Percentiles rank a stretch among this genome's conserved stretches.
These are phyloP conservation scores for Solanum habrochaites DNA, from an alignment of 257 asterid species.

Conservation along the genomic window DNA sequence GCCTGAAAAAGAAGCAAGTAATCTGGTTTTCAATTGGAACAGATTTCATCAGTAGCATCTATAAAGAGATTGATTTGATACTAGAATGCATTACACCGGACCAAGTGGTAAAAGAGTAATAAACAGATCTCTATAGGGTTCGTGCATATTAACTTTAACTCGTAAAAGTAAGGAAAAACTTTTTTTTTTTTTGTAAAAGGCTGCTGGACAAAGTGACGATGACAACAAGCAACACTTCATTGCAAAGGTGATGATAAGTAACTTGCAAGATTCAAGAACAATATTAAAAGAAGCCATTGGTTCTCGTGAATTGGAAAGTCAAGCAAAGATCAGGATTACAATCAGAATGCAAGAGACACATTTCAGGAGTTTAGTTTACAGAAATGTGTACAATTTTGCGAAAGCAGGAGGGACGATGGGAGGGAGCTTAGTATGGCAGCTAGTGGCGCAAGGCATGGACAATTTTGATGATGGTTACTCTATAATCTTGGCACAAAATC, in stretches of 20 bases:
- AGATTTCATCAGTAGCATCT: conserved; percentile 49
- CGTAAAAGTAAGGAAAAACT: not conserved
- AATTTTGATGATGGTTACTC: conserved; percentile 45
- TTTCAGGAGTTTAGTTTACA: conserved; percentile 19
- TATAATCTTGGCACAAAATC: conserved; percentile 25
- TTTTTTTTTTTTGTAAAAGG: conserved; percentile 16
- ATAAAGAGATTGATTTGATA: conserved; percentile 41
- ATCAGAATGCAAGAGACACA: conserved; percentile 7
- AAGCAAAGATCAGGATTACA: conserved; percentile 26
- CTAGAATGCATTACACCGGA: conserved; percentile 67
- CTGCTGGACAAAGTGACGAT: conserved; percentile 10
- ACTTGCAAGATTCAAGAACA: conserved; percentile 27
- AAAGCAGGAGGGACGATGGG: conserved; percentile 39
- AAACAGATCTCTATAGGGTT: rapidly evolving
- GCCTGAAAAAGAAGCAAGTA: conserved; percentile 39
- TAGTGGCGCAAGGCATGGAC: conserved; percentile 46
- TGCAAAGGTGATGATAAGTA: conserved; percentile 27
- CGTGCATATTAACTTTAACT: not conserved
- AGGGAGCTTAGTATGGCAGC: conserved; percentile 51
- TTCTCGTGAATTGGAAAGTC: conserved; percentile 48
- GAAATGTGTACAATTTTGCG: conserved; percentile 21
- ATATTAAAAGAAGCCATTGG: conserved; percentile 27
- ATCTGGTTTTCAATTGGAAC: conserved; percentile 70
- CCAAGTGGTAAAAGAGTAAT: conserved; percentile 39
- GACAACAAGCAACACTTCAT: conserved; percentile 28